Percentiles rank a stretch among this genome's conserved stretches.
Conservation (phyloP, 768 basidiomycete species). For the Lactarius hatsudake region DNA sequence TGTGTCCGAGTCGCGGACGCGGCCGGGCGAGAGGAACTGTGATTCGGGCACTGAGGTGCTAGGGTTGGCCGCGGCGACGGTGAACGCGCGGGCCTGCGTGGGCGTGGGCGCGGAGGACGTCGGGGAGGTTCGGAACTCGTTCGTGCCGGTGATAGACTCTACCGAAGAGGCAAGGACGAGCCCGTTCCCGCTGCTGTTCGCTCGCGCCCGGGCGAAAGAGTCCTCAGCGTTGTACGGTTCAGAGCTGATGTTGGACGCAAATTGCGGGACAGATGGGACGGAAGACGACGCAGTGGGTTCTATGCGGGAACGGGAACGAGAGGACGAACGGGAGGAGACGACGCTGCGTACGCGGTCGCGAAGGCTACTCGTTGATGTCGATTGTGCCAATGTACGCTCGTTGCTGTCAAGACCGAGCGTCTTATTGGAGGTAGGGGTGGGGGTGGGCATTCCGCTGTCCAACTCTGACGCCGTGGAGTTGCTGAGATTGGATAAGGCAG, state of each 20-base stretch:
- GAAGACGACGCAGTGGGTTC: background rate
- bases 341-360: slow-evolving; percentile 23
- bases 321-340: slow-evolving; percentile 23
- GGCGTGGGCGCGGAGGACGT: slow-evolving; percentile 7
- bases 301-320: slow-evolving; percentile 14
- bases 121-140: slow-evolving; percentile 10
- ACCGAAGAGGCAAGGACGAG: slow-evolving; percentile 36
- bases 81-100: slow-evolving; percentile 5
- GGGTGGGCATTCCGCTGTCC: slow-evolving; percentile 22
- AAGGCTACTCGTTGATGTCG: slow-evolving; percentile 25
- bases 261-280: background rate
- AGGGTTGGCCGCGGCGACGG: slow-evolving; percentile 4
- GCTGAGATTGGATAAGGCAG: slow-evolving; percentile 19
- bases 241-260: background rate
- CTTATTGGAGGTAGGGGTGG: slow-evolving; percentile 15
- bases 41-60: background rate
- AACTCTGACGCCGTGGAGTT: slow-evolving; percentile 2
- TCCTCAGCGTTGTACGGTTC: slow-evolving; percentile 13
- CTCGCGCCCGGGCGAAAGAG: slow-evolving; percentile 5
- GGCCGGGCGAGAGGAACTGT: slow-evolving; percentile 19
- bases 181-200: slow-evolving; percentile 15
- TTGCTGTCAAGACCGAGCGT: background rate
- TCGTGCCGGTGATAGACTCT: slow-evolving; percentile 42
- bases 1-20: slow-evolving; percentile 27
- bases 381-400: slow-evolving; percentile 17